These are phyloP conservation scores for Daedaleopsis sinensis DNA, from an alignment of 768 basidiomycete genomes.

Conservation along the genomic window DNA sequence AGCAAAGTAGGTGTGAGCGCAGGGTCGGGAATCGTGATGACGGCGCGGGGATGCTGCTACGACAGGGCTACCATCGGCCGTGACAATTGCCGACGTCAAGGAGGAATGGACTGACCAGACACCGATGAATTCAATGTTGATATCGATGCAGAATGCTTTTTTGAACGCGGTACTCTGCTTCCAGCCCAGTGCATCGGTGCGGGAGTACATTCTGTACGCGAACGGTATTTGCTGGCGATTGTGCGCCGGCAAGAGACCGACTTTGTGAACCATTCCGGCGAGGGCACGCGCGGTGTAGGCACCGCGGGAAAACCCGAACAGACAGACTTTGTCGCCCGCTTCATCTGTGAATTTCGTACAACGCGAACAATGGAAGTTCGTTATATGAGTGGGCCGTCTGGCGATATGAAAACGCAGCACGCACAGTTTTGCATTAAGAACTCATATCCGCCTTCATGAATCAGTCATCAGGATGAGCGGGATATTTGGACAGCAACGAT, in stretches of 20 bases:
- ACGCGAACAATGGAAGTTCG: background rate
- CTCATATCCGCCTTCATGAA: constrained; percentile 64
- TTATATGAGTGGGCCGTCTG: background rate
- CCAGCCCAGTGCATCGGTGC: constrained; percentile 62
- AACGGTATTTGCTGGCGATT: constrained; percentile 81
- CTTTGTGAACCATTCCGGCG: constrained; percentile 77
- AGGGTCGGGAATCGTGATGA: background rate
- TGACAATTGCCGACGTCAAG: too few relatives aligned
- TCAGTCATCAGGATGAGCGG: background rate
- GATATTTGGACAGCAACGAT: background rate
- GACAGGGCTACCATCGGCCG: too few relatives aligned
- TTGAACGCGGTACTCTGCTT: constrained; percentile 68
- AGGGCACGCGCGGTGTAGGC: constrained; percentile 72
- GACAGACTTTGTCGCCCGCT: constrained; percentile 74
- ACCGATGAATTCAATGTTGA: constrained; percentile 72
- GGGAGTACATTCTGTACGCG: constrained; percentile 74
- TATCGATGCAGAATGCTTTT: constrained; percentile 72
- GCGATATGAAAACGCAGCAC: constrained; percentile 20
- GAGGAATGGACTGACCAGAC: constrained; percentile 53
- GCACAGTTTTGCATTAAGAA: constrained; percentile 79
- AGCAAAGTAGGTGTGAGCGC: background rate
- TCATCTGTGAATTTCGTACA: constrained; percentile 43
- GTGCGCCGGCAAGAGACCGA: constrained; percentile 68
- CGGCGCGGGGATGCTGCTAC: background rate
- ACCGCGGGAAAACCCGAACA: constrained; percentile 83